Conservation (phyloP, 208 protist species). For the Trypanosoma conorhini region DNA sequence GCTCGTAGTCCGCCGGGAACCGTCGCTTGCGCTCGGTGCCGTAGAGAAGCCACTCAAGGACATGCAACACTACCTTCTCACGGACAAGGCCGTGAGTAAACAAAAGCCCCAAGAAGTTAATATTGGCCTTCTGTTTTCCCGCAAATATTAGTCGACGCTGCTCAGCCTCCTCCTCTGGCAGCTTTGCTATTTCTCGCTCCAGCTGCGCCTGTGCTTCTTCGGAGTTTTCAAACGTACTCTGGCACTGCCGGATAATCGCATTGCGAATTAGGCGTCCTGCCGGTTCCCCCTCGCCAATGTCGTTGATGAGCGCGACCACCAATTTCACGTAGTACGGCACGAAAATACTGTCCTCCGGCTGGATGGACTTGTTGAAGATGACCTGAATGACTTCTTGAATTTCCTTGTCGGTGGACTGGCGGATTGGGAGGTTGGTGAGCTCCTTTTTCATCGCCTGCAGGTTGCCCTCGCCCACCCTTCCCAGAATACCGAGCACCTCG, state of each 20-base stretch:
- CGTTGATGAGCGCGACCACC: constrained; percentile 63
- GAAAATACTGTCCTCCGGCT: constrained; percentile 76
- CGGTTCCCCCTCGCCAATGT: constrained; percentile 67
- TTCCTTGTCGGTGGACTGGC: constrained; percentile 82
- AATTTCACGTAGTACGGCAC: constrained; percentile 81
- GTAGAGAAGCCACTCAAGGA: constrained; percentile 81
- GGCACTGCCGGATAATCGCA: constrained; percentile 74
- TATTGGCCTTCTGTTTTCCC: constrained; percentile 82
- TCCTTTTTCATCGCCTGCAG: constrained; percentile 72
- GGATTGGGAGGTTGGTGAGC: constrained; percentile 75
- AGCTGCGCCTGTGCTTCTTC: constrained; percentile 38
- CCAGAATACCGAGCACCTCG: constrained; percentile 86
- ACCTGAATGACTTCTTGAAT: constrained; percentile 83
- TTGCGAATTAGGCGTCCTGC: constrained; percentile 67
- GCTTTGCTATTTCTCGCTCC: constrained; percentile 43
- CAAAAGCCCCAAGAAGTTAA: constrained; percentile 82
- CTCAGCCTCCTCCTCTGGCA: constrained; percentile 63
- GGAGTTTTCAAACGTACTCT: constrained; percentile 66
- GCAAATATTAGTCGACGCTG: constrained; percentile 63
- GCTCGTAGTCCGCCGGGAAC: constrained; percentile 63
- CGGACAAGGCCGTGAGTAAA: constrained; percentile 60
- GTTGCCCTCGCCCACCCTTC: constrained; percentile 76
- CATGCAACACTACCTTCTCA: constrained; percentile 54
- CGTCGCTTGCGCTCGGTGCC: constrained; percentile 53
- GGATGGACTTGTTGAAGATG: constrained; percentile 87